Base-by-base conservation (phyloP, 2,329 filamentous ascomycete species). In the Xylaria sp. region DNA sequence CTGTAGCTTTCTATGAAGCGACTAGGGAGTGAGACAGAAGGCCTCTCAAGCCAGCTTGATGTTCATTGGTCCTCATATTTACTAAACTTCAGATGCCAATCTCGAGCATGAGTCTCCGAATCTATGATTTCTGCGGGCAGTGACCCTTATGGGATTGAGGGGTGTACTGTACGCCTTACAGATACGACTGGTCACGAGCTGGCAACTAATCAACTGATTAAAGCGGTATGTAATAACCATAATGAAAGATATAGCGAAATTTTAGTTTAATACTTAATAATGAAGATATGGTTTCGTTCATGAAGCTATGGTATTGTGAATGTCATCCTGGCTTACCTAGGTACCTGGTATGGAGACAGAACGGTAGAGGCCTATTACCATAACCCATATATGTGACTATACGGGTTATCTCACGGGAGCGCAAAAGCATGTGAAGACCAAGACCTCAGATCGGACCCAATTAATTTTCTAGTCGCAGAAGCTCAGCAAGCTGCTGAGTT, bases 1-100 rank as follows among this genome's bases (percentile, higher is more conserved):
- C 70, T 10, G 54, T 73, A 2, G 68, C 70, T n/a, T 70, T 72
- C 17, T 66, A 63, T 36, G 69, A 72, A 56, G 61, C 62, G 6
- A 26, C 40, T 17, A 38, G 23, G 31, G 46, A 54, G 33, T 66
- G n/a, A 58, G 15, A 49, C 15, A 13, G 13, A 42, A 11, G 46
- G 42, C 28, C 28, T 28, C 28, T 28, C 3, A 4, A 28, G 28
- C 28, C 28, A 28, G 28, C 2, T 2, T 28, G 1, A 4, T 28
- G 1, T 28, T 28, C 5, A 4, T 4, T 28, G 28, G 3, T 2
- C 28, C 28, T 4, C 2, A 28, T 4, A 4, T 28, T 28, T 4
- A 28, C 28, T 28, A 28, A 4, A 3, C 1, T 28, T 28, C 5
- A 6, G 28, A 28, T 28, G 28, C 3, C 28, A 28, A 28, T 28